Percentiles rank a stretch among this genome's conserved stretches.
Evolutionary conservation across 148 eudicot genomes (phyloP).

Genomic region (Tetragonia tetragonoides): DNA sequence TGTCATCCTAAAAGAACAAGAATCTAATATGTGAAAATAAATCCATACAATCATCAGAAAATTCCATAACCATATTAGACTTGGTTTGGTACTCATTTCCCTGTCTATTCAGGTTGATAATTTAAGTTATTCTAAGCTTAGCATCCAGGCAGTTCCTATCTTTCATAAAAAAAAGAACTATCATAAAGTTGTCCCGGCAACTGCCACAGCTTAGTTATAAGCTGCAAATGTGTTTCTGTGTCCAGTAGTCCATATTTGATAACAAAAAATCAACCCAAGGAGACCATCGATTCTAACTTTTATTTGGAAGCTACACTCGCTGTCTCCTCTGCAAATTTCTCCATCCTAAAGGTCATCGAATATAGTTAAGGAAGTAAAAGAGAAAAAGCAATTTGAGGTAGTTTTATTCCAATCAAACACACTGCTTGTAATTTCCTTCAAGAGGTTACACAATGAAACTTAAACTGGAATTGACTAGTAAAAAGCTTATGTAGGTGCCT

Average conservation of each 20-base stretch:
- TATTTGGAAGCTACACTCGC: not conserved
- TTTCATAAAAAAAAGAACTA: not conserved
- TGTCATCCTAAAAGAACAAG: slow-evolving; percentile 63
- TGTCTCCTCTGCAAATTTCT: not conserved
- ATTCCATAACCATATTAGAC: not conserved
- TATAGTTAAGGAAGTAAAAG: not conserved
- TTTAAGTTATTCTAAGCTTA: not conserved
- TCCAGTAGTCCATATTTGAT: not conserved
- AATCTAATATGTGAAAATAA: not conserved
- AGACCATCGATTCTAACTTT: not conserved
- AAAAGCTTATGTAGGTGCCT: not conserved
- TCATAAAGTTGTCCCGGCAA: not conserved
- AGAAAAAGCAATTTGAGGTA: not conserved
- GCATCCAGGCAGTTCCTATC: not conserved
- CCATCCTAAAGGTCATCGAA: not conserved
- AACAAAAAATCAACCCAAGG: not conserved
- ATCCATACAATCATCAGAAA: not conserved
- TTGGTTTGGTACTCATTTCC: not conserved
- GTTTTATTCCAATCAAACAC: not conserved
- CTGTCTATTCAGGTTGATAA: not conserved
- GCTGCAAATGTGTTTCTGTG: not conserved
- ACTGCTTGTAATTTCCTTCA: not conserved
- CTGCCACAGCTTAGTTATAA: not conserved
- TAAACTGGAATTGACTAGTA: not conserved
- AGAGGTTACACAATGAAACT: not conserved